Percentiles rank a stretch among this genome's conserved stretches.
phyloP scores from a whole-genome alignment of 2,329 filamentous ascomycete genomes.

The Drechslerella stenobrocha region DNA sequence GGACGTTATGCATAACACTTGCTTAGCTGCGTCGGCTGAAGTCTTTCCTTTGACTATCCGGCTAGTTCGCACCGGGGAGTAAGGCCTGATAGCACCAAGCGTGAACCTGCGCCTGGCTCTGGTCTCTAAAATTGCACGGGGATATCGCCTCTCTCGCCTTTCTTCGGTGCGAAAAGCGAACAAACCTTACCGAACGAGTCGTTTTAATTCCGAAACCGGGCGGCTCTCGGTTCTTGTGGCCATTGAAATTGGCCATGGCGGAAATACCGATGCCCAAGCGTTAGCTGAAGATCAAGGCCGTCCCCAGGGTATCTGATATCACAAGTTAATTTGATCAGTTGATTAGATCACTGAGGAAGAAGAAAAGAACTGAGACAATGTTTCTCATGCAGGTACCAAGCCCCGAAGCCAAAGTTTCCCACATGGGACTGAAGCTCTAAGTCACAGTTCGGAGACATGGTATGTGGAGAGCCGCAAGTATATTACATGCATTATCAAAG shows the following conservation, averaged over 20 bases:
- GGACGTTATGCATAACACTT: too few species aligned
- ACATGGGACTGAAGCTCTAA: constrained; percentile 28
- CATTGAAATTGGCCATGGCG: neutral
- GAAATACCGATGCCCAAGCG: neutral
- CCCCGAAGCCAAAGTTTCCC: constrained; percentile 8
- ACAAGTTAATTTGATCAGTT: neutral
- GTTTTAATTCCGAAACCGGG: constrained; percentile 26
- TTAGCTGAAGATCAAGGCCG: too few species aligned
- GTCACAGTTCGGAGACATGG: constrained; percentile 37
- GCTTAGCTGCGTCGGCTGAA: too few species aligned
- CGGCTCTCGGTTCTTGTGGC: constrained; percentile 3
- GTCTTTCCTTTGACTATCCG: too few species aligned
- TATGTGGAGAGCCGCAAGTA: constrained; percentile 37
- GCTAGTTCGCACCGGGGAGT: too few species aligned
- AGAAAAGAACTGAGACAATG: constrained; percentile 29
- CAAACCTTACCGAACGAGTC: constrained; percentile 11
- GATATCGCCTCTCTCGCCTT: constrained; percentile 3
- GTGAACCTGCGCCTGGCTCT: too few species aligned
- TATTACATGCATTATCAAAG: constrained; percentile 2
- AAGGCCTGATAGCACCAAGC: too few species aligned
- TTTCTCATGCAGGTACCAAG: constrained; percentile 46
- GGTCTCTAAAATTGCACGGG: constrained; percentile 6
- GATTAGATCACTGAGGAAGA: constrained; percentile 7
- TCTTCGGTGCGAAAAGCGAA: constrained; percentile 6
- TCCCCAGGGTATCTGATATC: too few species aligned